These are phyloP conservation scores for Scleroderma bovista DNA, from an alignment of 768 basidiomycete genomes.

Conservation along the genomic window DNA sequence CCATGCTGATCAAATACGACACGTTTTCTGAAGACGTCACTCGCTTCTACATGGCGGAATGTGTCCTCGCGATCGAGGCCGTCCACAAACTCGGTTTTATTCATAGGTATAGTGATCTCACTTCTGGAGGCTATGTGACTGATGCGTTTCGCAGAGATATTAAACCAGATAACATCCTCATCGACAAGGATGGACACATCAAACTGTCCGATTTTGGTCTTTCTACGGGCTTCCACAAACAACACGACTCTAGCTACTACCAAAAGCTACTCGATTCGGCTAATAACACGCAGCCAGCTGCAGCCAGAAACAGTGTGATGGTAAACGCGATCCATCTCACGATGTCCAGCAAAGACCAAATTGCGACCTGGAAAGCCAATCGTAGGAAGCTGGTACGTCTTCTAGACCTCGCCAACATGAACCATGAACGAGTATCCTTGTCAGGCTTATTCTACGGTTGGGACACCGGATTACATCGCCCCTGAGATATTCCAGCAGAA, in stretches of 20 bases:
- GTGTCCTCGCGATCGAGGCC: constrained; percentile 94
- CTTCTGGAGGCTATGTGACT: not conserved
- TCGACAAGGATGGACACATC: constrained; percentile 92
- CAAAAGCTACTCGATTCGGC: constrained; percentile 77
- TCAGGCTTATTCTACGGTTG: constrained; percentile 96
- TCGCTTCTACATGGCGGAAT: constrained; percentile 98
- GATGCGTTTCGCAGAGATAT: constrained; percentile 67
- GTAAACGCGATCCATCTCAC: constrained; percentile 97
- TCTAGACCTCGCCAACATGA: constrained; percentile 1
- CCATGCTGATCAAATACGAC: constrained; percentile 99
- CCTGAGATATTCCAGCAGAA: constrained; percentile 95
- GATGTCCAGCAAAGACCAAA: constrained; percentile 88
- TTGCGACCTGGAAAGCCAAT: constrained; percentile 99
- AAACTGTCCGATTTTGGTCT: constrained; percentile 98
- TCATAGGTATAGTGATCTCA: constrained; percentile 57
- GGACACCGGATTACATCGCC: constrained; percentile 95
- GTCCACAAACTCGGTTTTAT: constrained; percentile 98
- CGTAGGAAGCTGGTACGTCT: constrained; percentile 84
- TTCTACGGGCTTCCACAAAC: constrained; percentile 98
- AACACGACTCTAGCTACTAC: constrained; percentile 95
- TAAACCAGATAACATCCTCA: constrained; percentile 93
- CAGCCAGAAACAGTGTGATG: constrained; percentile 88
- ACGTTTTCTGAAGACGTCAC: constrained; percentile 98
- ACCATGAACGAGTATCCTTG: not conserved
- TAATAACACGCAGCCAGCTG: constrained; percentile 37